phyloP scores from a whole-genome alignment of 176 grass and related monocot species.

The Otatea glauca region DNA sequence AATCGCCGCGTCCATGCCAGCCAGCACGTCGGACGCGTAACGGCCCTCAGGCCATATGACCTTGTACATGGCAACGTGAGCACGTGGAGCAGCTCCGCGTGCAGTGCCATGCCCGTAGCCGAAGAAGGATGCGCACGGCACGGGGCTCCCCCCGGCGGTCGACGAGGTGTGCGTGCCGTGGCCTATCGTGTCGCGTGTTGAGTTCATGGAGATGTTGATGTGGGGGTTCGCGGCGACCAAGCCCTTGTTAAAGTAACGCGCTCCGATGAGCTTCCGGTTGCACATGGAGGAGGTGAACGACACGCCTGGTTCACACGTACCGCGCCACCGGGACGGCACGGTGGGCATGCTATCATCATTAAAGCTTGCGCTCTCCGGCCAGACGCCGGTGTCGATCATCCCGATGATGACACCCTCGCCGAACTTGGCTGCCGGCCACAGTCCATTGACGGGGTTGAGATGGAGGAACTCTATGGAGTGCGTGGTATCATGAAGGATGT shows the following conservation, averaged over 20 bases:
- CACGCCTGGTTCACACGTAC: conserved; percentile 50
- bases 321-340: conserved; percentile 54
- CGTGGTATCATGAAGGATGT: conserved; percentile 49
- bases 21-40: conserved; percentile 63
- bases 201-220: conserved; percentile 54
- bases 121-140: conserved; percentile 58
- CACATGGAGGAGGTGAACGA: conserved; percentile 53
- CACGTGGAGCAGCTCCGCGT: conserved; percentile 57
- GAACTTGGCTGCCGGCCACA: conserved; percentile 50
- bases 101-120: conserved; percentile 62
- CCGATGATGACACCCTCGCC: conserved; percentile 66
- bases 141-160: conserved; percentile 57
- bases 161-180: conserved; percentile 84
- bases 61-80: conserved; percentile 80
- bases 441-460: conserved; percentile 11
- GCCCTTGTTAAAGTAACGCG: conserved; percentile 66
- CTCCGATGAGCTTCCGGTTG: conserved; percentile 85
- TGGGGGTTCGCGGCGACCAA: conserved; percentile 46
- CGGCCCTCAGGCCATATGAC: conserved; percentile 47
- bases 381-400: conserved; percentile 56
- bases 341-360: conserved; percentile 37
- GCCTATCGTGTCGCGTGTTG: conserved; percentile 62
- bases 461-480: conserved; percentile 55
- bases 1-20: conserved; percentile 65
- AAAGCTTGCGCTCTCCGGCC: conserved; percentile 66